Conservation (phyloP, 148 eudicot species). For the Fagopyrum tataricum region DNA sequence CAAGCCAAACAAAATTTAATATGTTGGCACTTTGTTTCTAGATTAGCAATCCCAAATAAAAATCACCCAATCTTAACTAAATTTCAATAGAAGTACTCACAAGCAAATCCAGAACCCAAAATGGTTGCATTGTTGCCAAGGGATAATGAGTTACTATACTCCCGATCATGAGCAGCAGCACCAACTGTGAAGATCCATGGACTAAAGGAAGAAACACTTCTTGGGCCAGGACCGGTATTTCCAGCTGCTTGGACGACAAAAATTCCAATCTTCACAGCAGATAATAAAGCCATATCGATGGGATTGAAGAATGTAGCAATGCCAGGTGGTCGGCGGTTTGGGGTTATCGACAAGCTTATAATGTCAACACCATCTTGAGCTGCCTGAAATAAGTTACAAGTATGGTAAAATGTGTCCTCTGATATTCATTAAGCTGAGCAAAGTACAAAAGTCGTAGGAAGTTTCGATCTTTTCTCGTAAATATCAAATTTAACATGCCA, state of each 20-base stretch:
- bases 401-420: too few relatives aligned
- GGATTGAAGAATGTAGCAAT: slow-evolving; percentile 95
- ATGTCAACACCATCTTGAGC: slow-evolving; percentile 99
- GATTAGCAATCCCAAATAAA: too few relatives aligned
- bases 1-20: too few relatives aligned
- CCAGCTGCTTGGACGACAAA: slow-evolving; percentile 99
- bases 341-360: slow-evolving; percentile 94
- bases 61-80: background rate
- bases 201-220: slow-evolving; percentile 85
- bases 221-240: slow-evolving; percentile 94
- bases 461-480: background rate
- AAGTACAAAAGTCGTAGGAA: background rate
- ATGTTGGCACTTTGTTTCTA: too few relatives aligned
- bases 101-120: slow-evolving; percentile 84
- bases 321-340: slow-evolving; percentile 98
- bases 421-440: too few relatives aligned
- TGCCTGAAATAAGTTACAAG: slow-evolving; percentile 38
- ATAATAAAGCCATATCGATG: slow-evolving; percentile 90
- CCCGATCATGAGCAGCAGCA: slow-evolving; percentile 91
- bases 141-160: slow-evolving; percentile 61
- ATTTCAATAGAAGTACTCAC: slow-evolving; percentile 42
- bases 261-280: slow-evolving; percentile 86
- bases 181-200: slow-evolving; percentile 99
- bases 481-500: too few relatives aligned
- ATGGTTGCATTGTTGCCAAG: slow-evolving; percentile 81